Base-by-base conservation (phyloP, 2,329 filamentous ascomycete genomes). In the Fusarium caatingaense region DNA sequence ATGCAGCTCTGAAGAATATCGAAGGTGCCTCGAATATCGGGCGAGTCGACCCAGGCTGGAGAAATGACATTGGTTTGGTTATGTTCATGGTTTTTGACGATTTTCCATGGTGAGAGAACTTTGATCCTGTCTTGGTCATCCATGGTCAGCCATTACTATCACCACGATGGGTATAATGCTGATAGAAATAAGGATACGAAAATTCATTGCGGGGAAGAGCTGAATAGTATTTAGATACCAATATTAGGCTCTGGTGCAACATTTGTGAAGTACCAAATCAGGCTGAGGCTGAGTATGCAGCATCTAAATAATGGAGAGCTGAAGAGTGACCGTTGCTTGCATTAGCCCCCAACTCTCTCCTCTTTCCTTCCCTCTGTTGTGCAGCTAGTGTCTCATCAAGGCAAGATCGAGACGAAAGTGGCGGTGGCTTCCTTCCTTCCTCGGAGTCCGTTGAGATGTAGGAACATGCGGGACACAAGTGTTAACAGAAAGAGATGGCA, bases 1-100 rank as follows among this genome's bases (percentile, higher is more conserved):
- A 78, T 47, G 51, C 80, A 82, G 16, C 74, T 77, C 62, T 74
- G 76, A 3, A 82, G 54, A 25, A 82, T 77, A n/a, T 60, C 59
- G 3, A 68, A 41, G 6, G 56, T 61, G 2, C 45, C 56, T 13
- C 45, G 45, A 23, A 61, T 18, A 15, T 45, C 25, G 16, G 56
- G 56, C 6, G 59, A 60, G 28, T 60, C 11, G 3, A 59, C 32
- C 54, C 54, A 60, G 25, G 32, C 27, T n/a, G 53, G 27, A 21
- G 53, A 25, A 32, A 20, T 25, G n/a, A 40, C 18, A 3, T 30
- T 18, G 28, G 16, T 2, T 8, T n/a, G 3, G 20, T 23, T 12
- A 15, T 34, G 5, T 37, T n/a, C 10, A n/a, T 2, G 18, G 1
- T 37, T 2, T n/a, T 37, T n/a, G 20, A 13, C 16, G 18, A 49